Evolutionary conservation across 192 early-diverging fungal species (phyloP), one percentile per base, ranked within the genome.

Genomic region (Coemansia sp.): DNA sequence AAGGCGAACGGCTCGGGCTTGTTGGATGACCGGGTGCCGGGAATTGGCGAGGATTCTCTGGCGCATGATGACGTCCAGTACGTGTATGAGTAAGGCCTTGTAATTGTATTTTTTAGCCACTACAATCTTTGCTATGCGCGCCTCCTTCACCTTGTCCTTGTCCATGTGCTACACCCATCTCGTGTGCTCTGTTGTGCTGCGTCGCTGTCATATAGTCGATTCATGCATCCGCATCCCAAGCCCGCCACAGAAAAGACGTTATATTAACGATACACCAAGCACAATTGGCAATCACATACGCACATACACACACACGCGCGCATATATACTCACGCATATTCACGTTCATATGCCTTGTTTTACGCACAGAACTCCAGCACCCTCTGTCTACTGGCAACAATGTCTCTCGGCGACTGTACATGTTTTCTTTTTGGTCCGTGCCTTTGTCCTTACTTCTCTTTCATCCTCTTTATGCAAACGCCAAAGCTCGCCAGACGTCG

Each of bases 11-110:
- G 17, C 46, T 10, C 19, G n/a, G 30, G 50, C 25, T 30, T 24
- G 17, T 5, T 64, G 60, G 61, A 63, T 33, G 32, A 25, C 44
- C 58, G 58, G 8, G 58, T 73, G 6, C 63, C 70, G 3, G 62
- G 53, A 25, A 60, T 73, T n/a, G 63, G 63, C 49, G 70, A 73
- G 33, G 59, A 69, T 22, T 38, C 62, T 25, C 51, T 60, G 46
- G 57, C 52, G 35, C 68, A 60, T 47, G 68, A 49, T 46, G 70
- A 73, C 64, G 70, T 73, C 39, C 70, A 73, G 70, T 73, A 73
- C 54, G 70, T 73, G 61, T 59, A 73, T 58, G 70, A 73, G 70
- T 73, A 73, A 46, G 70, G 53, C 10, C 30, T 32, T 32, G 30
- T 11, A 32, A 32, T 32, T 5, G 30, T 32, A 11, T 32, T 32